These are phyloP conservation scores for Stachybotrys echinatus DNA, from an alignment of 2,329 filamentous ascomycete genomes.

Conservation along the genomic window DNA sequence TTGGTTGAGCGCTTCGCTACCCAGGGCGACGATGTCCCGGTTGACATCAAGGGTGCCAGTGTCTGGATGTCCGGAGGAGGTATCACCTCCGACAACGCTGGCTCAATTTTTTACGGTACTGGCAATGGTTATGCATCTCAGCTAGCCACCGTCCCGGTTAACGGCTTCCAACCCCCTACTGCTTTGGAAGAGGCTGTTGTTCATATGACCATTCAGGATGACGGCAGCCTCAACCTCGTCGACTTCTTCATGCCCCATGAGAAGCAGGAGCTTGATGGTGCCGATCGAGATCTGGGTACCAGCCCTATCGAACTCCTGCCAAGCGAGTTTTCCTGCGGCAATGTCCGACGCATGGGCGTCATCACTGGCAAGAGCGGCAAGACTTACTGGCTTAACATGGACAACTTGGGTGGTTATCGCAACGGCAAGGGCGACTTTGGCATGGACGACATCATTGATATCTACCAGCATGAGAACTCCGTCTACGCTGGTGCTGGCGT, in stretches of 20 bases:
- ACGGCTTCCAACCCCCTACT: constrained; percentile 30
- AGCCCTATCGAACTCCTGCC: constrained; percentile 37
- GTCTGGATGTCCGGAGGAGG: constrained; percentile 38
- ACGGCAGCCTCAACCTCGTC: constrained; percentile 36
- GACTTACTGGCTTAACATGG: constrained; percentile 37
- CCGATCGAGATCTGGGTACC: constrained; percentile 45
- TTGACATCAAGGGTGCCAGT: constrained; percentile 33
- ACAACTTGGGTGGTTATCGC: constrained; percentile 33
- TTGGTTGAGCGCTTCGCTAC: constrained; percentile 35
- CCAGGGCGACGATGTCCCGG: constrained; percentile 31
- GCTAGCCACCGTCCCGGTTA: constrained; percentile 28
- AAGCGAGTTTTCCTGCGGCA: constrained; percentile 34
- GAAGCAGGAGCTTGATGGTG: constrained; percentile 43
- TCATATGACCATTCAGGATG: constrained; percentile 33
- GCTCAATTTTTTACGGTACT: constrained; percentile 31
- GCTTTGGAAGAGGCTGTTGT: constrained; percentile 40
- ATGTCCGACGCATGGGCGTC: constrained; percentile 40
- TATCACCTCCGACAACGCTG: constrained; percentile 30
- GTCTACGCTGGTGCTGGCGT: constrained; percentile 42
- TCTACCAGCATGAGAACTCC: constrained; percentile 36
- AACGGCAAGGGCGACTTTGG: constrained; percentile 22
- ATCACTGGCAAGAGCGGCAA: constrained; percentile 47
- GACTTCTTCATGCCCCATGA: constrained; percentile 53
- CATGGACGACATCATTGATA: constrained; percentile 38
- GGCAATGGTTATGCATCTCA: constrained; percentile 37